Evolutionary conservation across 2,329 filamentous ascomycete species (phyloP).

Genomic region (Thermomyces lanuginosus): DNA sequence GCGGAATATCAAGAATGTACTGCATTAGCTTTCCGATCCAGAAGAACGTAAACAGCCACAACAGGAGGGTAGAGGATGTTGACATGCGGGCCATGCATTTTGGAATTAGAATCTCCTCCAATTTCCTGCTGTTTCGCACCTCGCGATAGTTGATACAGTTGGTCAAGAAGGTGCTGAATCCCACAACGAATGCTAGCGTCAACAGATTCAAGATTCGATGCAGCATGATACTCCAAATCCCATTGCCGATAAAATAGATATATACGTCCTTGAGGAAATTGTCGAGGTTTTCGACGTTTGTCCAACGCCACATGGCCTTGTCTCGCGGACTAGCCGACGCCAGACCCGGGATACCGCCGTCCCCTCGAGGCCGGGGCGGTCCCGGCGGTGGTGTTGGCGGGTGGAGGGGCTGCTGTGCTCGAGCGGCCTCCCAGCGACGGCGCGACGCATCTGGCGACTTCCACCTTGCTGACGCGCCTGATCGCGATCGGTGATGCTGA

Average conservation of each 20-base stretch:
- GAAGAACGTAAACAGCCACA: constrained; percentile 76
- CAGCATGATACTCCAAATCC: constrained; percentile 70
- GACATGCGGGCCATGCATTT: constrained; percentile 65
- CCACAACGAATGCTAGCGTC: constrained; percentile 68
- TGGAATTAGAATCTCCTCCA: constrained; percentile 47
- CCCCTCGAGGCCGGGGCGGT: constrained; percentile 12
- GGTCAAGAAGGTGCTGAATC: constrained; percentile 65
- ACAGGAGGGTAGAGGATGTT: constrained; percentile 54
- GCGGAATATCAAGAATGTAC: constrained; percentile 55
- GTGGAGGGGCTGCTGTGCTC: constrained; percentile 26
- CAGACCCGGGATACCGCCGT: constrained; percentile 18
- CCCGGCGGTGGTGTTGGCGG: constrained; percentile 8
- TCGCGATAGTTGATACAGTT: constrained; percentile 73
- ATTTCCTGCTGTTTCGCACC: constrained; percentile 47
- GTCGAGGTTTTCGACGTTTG: constrained; percentile 78
- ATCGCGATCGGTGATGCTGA: constrained; percentile 10
- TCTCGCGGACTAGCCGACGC: constrained; percentile 45
- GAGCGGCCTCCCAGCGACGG: constrained; percentile 36
- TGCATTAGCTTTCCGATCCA: constrained; percentile 68
- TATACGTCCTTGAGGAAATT: constrained; percentile 77
- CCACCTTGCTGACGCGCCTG: no score
- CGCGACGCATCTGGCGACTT: constrained; percentile 27
- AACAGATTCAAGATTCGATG: constrained; percentile 55
- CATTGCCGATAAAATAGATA: constrained; percentile 67
- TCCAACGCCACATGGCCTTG: constrained; percentile 82